Conservation (phyloP, 2,329 filamentous ascomycete genomes). For the Beauveria scarabaeidicola region DNA sequence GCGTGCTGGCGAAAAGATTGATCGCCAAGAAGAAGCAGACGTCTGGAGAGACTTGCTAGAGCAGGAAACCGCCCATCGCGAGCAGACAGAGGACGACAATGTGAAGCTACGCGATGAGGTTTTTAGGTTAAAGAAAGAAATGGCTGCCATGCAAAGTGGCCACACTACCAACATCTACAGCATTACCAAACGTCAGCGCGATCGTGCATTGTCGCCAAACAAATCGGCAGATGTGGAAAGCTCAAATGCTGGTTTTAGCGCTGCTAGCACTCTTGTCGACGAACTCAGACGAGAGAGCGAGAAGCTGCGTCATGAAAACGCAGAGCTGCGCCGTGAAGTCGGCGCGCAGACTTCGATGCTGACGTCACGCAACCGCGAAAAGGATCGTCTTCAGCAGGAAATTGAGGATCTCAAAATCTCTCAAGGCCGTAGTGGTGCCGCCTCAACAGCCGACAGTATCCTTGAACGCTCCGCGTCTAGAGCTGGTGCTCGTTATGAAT, state of each 20-base stretch:
- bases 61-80: constrained; percentile 79
- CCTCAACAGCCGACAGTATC: constrained; percentile 74
- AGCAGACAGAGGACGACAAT: constrained; percentile 86
- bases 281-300: constrained; percentile 62
- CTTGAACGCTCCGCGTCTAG: constrained; percentile 91
- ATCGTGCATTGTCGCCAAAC: constrained; percentile 38
- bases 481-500: constrained; percentile 52
- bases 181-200: constrained; percentile 46
- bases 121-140: constrained; percentile 59
- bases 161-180: constrained; percentile 61
- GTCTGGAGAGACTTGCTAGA: constrained; percentile 95
- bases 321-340: constrained; percentile 82
- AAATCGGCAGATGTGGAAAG: constrained; percentile 40
- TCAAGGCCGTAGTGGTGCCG: constrained; percentile 61
- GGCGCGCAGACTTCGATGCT: constrained; percentile 96
- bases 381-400: constrained; percentile 89
- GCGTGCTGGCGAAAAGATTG: constrained; percentile 41
- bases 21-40: constrained; percentile 58
- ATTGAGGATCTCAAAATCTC: constrained; percentile 94
- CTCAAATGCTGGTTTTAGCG: constrained; percentile 44
- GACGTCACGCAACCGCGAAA: constrained; percentile 89
- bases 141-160: constrained; percentile 28
- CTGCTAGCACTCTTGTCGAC: constrained; percentile 62
- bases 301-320: constrained; percentile 83
- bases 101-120: constrained; percentile 76